Evolutionary conservation across 805 yeast species (phyloP).

Genomic region (Candida dajiaensis): DNA sequence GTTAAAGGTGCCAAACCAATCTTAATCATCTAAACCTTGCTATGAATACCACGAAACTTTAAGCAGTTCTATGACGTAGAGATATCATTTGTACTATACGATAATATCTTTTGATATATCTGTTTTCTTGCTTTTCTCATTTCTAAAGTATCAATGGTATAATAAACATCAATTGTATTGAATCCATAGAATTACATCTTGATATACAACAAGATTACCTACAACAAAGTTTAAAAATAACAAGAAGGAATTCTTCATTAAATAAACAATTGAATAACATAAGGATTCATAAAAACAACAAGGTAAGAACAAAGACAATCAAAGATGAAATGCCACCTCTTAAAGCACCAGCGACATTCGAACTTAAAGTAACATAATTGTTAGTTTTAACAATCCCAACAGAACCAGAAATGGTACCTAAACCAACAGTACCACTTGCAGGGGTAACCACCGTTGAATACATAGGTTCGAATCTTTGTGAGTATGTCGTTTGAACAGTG

Average conservation of each 20-base stretch:
- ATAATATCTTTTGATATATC: too few species aligned
- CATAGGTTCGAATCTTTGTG: constrained; percentile 46
- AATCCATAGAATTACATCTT: too few species aligned
- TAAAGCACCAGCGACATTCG: neutral
- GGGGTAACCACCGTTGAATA: constrained; percentile 43
- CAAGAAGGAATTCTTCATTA: neutral
- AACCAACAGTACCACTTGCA: constrained; percentile 64
- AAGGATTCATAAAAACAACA: constrained; percentile 13
- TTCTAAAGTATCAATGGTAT: too few species aligned
- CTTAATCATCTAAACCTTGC: constrained; percentile 17
- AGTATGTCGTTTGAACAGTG: constrained; percentile 42
- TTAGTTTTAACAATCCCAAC: constrained; percentile 58
- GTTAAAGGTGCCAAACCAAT: constrained; percentile 23
- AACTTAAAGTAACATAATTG: constrained; percentile 30
- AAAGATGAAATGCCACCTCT: constrained; percentile 10
- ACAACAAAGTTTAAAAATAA: too few species aligned
- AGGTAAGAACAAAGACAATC: constrained; percentile 13
- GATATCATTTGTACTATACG: too few species aligned
- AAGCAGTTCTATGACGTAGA: too few species aligned
- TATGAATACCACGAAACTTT: neutral
- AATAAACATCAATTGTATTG: too few species aligned
- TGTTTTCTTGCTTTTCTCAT: too few species aligned
- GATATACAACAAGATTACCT: too few species aligned
- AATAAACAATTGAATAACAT: neutral
- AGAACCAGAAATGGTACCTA: constrained; percentile 67